A percentile compares a stretch with the other conserved stretches of the same genome.
These are phyloP conservation scores for Fraxinus albicans DNA, from an alignment of 305 asterid species.

Conservation along the genomic window DNA sequence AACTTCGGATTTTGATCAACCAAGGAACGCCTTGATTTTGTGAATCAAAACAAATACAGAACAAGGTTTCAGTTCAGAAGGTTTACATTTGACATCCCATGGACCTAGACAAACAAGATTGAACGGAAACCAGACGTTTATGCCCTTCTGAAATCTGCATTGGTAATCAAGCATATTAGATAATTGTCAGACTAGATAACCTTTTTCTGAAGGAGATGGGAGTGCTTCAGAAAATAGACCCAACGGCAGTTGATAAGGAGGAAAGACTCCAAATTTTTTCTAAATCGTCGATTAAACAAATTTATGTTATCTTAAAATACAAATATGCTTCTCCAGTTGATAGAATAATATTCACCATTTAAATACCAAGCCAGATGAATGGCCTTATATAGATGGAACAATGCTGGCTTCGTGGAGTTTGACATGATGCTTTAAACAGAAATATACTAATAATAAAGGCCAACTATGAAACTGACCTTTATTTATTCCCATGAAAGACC, in stretches of 20 bases:
- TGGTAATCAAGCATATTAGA: neutral
- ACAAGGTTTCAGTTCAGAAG: neutral
- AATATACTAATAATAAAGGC: neutral
- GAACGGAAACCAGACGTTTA: neutral
- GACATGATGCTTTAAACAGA: neutral
- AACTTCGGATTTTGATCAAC: neutral
- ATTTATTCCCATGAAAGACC: constrained; percentile 30
- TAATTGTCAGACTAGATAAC: neutral
- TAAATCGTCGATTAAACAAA: neutral
- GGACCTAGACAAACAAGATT: neutral
- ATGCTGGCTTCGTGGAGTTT: neutral
- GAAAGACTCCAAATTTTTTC: neutral
- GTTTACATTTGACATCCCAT: neutral
- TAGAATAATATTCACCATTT: neutral
- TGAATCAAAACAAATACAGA: neutral
- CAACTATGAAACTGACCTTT: constrained; percentile 29
- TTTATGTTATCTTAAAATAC: neutral
- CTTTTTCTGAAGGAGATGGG: neutral
- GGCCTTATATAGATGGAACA: neutral
- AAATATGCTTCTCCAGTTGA: neutral
- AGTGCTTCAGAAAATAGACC: neutral
- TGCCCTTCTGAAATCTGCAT: neutral
- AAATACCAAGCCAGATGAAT: neutral
- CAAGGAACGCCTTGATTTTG: neutral
- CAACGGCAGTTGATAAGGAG: neutral